A percentile compares a stretch with the other conserved stretches of the same genome.
Evolutionary conservation across 2,329 filamentous ascomycete species (phyloP).

Genomic region (Sarocladium oryzae): DNA sequence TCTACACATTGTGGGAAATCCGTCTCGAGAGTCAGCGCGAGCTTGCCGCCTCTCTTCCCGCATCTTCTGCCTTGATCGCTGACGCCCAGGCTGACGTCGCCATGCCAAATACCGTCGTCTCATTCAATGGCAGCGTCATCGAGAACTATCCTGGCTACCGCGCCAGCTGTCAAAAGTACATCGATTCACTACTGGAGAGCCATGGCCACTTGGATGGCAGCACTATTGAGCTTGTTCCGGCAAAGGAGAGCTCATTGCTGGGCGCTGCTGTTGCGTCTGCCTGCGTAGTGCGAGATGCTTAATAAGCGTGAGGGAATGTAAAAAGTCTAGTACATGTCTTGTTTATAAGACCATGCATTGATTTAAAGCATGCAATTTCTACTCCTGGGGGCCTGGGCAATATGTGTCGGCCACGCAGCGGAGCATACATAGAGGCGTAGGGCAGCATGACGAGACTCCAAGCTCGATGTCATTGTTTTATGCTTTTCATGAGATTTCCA

Average conservation of each 20-base stretch:
- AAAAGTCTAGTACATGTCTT: constrained; percentile 1
- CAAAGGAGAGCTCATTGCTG: constrained; percentile 67
- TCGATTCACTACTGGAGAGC: constrained; percentile 50
- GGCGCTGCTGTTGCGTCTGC: constrained; percentile 68
- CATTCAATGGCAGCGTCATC: constrained; percentile 73
- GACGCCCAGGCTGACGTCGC: constrained; percentile 46
- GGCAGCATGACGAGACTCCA: too few species aligned
- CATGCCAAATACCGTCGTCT: constrained; percentile 51
- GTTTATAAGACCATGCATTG: too few species aligned
- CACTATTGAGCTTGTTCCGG: constrained; percentile 57
- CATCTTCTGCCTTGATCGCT: constrained; percentile 27
- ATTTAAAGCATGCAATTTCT: too few species aligned
- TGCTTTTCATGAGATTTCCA: too few species aligned
- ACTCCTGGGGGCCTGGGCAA: too few species aligned
- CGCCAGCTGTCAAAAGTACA: constrained; percentile 52
- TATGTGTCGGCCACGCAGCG: too few species aligned
- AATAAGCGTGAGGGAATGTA: too few species aligned
- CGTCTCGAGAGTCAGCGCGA: constrained; percentile 40
- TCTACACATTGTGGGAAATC: constrained; percentile 54
- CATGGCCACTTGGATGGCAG: constrained; percentile 27
- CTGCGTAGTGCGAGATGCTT: constrained; percentile 23
- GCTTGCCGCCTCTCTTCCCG: constrained; percentile 22
- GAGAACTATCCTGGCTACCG: constrained; percentile 70
- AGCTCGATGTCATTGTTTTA: too few species aligned
- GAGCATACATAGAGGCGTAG: too few species aligned